A percentile compares a stretch with the other conserved stretches of the same genome.
These are phyloP conservation scores for Ustulina deusta DNA, from an alignment of 2,329 filamentous ascomycete species.

Conservation along the genomic window DNA sequence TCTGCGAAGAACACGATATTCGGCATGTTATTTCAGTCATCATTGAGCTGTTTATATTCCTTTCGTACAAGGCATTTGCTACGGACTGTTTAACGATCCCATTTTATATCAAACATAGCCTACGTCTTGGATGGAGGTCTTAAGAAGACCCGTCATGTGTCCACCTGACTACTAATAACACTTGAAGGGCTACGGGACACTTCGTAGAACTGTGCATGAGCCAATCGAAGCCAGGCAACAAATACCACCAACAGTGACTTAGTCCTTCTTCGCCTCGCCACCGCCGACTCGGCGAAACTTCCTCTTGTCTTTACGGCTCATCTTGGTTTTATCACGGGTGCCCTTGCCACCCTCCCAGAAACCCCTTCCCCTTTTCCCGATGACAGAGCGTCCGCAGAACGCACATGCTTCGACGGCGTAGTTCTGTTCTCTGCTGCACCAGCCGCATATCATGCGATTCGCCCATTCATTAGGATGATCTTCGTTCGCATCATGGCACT, in stretches of 20 bases:
- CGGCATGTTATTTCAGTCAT: neutral
- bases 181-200: neutral
- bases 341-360: slow-evolving; percentile 92
- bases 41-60: neutral
- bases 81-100: no score
- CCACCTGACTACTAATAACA: neutral
- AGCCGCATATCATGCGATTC: slow-evolving; percentile 84
- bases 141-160: neutral
- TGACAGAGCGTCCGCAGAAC: slow-evolving; percentile 77
- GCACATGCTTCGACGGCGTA: slow-evolving; percentile 81
- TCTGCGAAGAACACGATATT: neutral
- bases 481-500: slow-evolving; percentile 78
- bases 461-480: slow-evolving; percentile 85
- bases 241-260: neutral
- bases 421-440: slow-evolving; percentile 83
- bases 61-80: neutral
- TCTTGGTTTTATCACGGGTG: slow-evolving; percentile 76
- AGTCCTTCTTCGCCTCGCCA: slow-evolving; percentile 52
- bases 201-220: neutral
- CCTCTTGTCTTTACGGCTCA: slow-evolving; percentile 81
- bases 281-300: slow-evolving; percentile 74
- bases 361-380: slow-evolving; percentile 73
- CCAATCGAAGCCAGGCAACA: neutral
- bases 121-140: neutral
- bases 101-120: neutral